phyloP scores from a whole-genome alignment of 148 eudicot species.

The Camellia japonica region DNA sequence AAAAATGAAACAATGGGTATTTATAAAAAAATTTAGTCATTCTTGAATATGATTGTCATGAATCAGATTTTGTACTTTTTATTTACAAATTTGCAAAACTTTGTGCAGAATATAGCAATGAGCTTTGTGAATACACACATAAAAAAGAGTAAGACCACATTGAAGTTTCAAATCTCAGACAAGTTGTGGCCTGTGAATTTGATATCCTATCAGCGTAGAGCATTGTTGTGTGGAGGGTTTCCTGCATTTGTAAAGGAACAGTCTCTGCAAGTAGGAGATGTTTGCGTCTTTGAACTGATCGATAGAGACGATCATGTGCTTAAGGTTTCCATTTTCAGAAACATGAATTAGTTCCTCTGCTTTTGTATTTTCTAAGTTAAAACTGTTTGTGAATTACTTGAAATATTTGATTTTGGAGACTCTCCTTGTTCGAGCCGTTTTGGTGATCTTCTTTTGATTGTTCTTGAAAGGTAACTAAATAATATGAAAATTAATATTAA shows the following conservation, averaged over 20 bases:
- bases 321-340: neutral
- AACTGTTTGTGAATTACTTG: neutral
- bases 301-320: neutral
- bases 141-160: neutral
- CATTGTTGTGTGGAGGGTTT: neutral
- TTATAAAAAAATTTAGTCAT: no score
- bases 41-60: no score
- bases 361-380: neutral
- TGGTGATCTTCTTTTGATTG: no score
- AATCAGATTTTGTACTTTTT: no score
- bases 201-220: no score
- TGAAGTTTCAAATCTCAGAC: no score
- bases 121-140: neutral
- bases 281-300: neutral
- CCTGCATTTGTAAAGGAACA: neutral
- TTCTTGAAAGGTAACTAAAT: no score
- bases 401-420: no score
- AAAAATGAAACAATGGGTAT: no score
- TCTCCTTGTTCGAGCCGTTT: no score
- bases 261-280: neutral
- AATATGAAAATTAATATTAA: no score
- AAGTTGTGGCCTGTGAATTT: no score
- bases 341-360: neutral
- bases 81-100: neutral
- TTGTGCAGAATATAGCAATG: neutral